Percentiles rank a stretch among this genome's conserved stretches.
phyloP scores from a whole-genome alignment of 345 rosid genomes.

The Physaria fendleri region DNA sequence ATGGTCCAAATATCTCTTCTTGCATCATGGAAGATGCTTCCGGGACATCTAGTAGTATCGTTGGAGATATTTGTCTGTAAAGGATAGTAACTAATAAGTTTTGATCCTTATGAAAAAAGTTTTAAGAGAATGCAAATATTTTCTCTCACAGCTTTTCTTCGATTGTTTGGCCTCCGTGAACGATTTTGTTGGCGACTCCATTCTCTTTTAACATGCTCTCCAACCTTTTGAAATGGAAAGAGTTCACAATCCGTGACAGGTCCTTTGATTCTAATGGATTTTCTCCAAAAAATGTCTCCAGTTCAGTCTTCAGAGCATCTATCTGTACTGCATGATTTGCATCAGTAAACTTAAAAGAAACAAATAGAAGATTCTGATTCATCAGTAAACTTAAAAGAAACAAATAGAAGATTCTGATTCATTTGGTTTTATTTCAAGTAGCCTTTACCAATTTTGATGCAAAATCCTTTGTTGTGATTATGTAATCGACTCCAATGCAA shows the following conservation, averaged over 20 bases:
- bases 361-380: no score
- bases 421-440: not conserved
- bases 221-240: conserved; percentile 48
- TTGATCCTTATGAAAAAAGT: not conserved
- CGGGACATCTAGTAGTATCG: conserved; percentile 65
- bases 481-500: conserved; percentile 67
- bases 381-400: not conserved
- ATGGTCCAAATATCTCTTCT: conserved; percentile 91
- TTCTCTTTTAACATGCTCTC: conserved; percentile 37
- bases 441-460: conserved; percentile 48
- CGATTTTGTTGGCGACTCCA: conserved; percentile 35
- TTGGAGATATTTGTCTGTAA: conserved; percentile 69
- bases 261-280: conserved; percentile 38
- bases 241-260: conserved; percentile 46
- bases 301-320: conserved; percentile 40
- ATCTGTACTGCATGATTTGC: conserved; percentile 24
- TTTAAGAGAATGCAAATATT: not conserved
- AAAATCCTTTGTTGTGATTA: conserved; percentile 53
- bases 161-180: conserved; percentile 51
- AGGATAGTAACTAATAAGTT: not conserved
- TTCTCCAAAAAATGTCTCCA: conserved; percentile 42
- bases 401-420: not conserved
- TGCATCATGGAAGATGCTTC: conserved; percentile 56
- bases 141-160: conserved; percentile 47
- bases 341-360: conserved; percentile 18